phyloP scores from a whole-genome alignment of 805 yeast species.

The Saccharomycopsis synnaedendra region DNA sequence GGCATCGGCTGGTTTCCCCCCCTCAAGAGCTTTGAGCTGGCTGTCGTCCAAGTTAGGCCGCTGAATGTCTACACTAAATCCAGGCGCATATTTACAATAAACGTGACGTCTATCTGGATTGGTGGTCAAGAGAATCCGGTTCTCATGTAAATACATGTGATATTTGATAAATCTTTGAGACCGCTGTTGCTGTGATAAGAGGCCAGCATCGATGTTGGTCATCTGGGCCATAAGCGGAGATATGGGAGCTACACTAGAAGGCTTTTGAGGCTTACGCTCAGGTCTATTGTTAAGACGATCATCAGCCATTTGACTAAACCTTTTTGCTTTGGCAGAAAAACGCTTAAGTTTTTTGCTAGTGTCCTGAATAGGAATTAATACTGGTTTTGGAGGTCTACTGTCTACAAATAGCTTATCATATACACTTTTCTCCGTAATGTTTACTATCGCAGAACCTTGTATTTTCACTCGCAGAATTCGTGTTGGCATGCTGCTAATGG shows the following conservation, averaged over 20 bases:
- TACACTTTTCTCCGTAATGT: constrained; percentile 4
- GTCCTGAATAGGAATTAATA: not conserved
- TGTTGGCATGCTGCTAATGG: too few relatives aligned
- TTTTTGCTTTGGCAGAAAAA: constrained; percentile 8
- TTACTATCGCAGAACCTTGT: not conserved
- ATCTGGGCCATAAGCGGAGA: not conserved
- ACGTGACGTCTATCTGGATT: constrained; percentile 53
- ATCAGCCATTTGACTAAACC: constrained; percentile 13
- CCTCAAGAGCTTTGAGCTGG: not conserved
- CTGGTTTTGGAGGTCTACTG: not conserved
- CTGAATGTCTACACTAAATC: constrained; percentile 39
- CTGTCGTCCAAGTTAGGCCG: constrained; percentile 8
- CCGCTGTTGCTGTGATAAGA: constrained; percentile 5
- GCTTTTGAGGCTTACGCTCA: too few relatives aligned
- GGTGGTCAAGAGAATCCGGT: constrained; percentile 44
- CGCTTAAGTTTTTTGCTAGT: not conserved
- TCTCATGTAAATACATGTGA: constrained; percentile 42
- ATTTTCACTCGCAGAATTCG: not conserved
- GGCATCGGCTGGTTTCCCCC: constrained; percentile 15
- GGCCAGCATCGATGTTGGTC: not conserved
- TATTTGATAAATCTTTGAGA: constrained; percentile 45
- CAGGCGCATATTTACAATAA: constrained; percentile 50
- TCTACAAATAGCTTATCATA: constrained; percentile 1
- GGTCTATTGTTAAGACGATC: not conserved
- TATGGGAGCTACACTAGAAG: too few relatives aligned